Percentiles rank a stretch among this genome's conserved stretches.
phyloP scores from a whole-genome alignment of 371 early-diverging fungal genomes.

The Mortierella sp. region DNA sequence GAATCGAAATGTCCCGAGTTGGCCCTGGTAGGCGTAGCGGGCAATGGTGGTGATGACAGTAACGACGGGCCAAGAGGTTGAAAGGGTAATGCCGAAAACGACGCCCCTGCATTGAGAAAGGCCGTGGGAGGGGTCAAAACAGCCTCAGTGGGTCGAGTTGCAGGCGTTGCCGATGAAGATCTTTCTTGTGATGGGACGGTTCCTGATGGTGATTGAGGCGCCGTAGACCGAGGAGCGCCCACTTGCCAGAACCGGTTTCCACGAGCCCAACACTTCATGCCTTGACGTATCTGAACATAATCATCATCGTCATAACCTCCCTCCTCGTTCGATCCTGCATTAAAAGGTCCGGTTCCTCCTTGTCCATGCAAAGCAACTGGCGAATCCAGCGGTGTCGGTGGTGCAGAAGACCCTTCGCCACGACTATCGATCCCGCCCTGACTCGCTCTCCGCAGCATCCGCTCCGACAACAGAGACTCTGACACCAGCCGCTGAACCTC shows the following conservation, averaged over 20 bases:
- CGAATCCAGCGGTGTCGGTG: constrained; percentile 14
- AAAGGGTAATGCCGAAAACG: constrained; percentile 10
- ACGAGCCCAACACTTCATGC: constrained; percentile 58
- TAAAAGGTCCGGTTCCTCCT: background rate
- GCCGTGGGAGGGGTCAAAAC: background rate
- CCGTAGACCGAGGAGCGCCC: constrained; percentile 21
- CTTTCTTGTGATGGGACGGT: background rate
- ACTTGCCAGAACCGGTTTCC: constrained; percentile 56
- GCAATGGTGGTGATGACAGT: background rate
- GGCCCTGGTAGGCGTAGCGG: constrained; percentile 6
- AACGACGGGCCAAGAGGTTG: background rate
- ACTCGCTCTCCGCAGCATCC: constrained; percentile 27
- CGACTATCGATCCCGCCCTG: constrained; percentile 6
- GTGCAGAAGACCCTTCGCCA: background rate
- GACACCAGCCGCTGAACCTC: constrained; percentile 58
- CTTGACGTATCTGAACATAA: constrained; percentile 56
- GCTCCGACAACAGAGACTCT: constrained; percentile 28
- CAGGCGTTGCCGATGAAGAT: background rate
- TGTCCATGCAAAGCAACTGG: background rate
- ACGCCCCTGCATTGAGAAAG: background rate
- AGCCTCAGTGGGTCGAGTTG: background rate
- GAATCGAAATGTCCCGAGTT: background rate
- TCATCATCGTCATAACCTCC: constrained; percentile 58
- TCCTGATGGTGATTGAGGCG: constrained; percentile 3
- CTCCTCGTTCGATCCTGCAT: constrained; percentile 24